Evolutionary conservation across 345 rosid species (phyloP), one percentile per base, ranked within the genome.

Genomic region (Excoecaria cochinchinensis): DNA sequence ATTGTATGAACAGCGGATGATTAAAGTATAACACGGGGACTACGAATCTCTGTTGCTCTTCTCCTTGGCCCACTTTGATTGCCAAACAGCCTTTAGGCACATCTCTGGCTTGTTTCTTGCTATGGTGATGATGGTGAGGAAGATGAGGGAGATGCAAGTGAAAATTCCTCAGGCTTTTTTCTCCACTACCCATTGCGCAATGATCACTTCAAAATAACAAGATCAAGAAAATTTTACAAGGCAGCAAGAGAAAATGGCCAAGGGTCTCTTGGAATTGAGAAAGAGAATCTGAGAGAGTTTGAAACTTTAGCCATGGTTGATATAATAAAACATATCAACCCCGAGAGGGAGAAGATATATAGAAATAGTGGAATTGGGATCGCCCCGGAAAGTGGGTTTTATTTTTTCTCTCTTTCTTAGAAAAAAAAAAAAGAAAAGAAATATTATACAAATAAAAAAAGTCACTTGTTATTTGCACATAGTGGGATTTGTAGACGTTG

Each of bases 111-210:
- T 69, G 71, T 70, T 79, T 67, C 70, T 61, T 73, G 56, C 59
- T 67, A 4, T 58, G 64, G 47, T 31, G 36, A 24, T 47, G 56
- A 5, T 78, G 72, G 14, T 78, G 81, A 39, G 73, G 77, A 46
- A 40, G 70, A 53, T 74, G 70, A 21, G 74, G 82, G 51, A 74
- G 77, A 39, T 79, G 76, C 5, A 72, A 17, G 65, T 78, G 71
- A 31, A 74, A 79, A 51, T 67, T 78, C 67, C 62, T 77, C 24
- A 21, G 42, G 57, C 74, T 72, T 67, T 79, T 87, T 55, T 81
- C 85, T 59, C 79, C 85, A 64, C 84, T 79, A 57, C 88, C 87
- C 90, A 87, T 87, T 8, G 1, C 8, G 8, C 63, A 17, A 39
- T n/a, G 25, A 44, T 63, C 48, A 57, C 36, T 12, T 4, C 2